phyloP scores from a whole-genome alignment of 2,329 filamentous ascomycete genomes.

The Aspergillus eucalypticola region DNA sequence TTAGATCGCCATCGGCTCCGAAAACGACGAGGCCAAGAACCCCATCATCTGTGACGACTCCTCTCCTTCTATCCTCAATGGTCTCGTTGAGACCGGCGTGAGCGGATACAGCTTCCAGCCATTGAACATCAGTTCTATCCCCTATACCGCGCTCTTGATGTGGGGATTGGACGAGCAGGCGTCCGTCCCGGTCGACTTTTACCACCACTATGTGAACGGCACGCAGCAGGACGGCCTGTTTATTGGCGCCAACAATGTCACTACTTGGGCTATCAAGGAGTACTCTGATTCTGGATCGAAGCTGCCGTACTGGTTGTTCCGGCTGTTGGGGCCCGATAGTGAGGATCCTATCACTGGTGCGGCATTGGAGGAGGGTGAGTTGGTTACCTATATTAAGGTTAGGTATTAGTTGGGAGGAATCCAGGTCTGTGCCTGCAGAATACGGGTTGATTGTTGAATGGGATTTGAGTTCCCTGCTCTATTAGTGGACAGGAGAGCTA shows the following conservation, averaged over 20 bases:
- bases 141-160: neutral
- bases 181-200: neutral
- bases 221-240: constrained; percentile 3
- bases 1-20: constrained; percentile 2
- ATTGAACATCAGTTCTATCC: neutral
- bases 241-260: constrained; percentile 5
- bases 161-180: neutral
- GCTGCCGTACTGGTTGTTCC: neutral
- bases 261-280: constrained; percentile 4
- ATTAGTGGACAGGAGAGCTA: neutral
- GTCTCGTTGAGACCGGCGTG: neutral
- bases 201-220: constrained; percentile 5
- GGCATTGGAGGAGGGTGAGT: neutral
- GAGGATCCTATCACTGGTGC: neutral
- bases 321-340: neutral
- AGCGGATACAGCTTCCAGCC: neutral
- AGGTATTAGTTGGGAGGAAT: neutral
- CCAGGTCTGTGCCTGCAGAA: too few relatives aligned
- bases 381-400: constrained; percentile 4
- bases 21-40: neutral
- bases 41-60: neutral
- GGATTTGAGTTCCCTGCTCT: neutral
- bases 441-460: too few relatives aligned
- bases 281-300: neutral
- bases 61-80: neutral